These are phyloP conservation scores for Clarireedia hainanense DNA, from an alignment of 2,329 filamentous ascomycete species.

Conservation along the genomic window DNA sequence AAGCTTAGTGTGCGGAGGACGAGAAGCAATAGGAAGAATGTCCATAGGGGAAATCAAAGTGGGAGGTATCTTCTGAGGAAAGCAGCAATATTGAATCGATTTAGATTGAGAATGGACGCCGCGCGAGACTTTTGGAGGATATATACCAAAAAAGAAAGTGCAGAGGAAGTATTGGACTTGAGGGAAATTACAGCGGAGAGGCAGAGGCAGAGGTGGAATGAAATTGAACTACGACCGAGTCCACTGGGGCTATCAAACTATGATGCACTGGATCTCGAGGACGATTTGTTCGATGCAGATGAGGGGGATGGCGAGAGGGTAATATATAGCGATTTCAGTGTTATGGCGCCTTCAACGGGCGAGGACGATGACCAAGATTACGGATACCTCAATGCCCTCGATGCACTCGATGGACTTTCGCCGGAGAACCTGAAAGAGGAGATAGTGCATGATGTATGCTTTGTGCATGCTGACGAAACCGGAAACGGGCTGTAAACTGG, in stretches of 20 bases:
- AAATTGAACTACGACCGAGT: conserved; percentile 25
- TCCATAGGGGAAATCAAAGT: conserved; percentile 9
- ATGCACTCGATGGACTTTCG: conserved; percentile 28
- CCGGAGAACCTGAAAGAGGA: conserved; percentile 24
- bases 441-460: conserved; percentile 21
- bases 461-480: conserved; percentile 9
- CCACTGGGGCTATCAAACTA: conserved; percentile 30
- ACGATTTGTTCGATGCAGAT: conserved; percentile 19
- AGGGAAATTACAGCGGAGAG: conserved; percentile 18
- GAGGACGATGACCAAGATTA: conserved; percentile 22
- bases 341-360: conserved; percentile 23
- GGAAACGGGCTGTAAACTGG: neutral
- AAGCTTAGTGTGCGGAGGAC: conserved; percentile 37
- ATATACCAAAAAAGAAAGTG: conserved; percentile 13
- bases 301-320: conserved; percentile 14
- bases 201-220: conserved; percentile 21
- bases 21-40: conserved; percentile 39
- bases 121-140: conserved; percentile 20
- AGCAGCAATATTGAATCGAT: conserved; percentile 57
- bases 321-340: conserved; percentile 30
- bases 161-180: conserved; percentile 17
- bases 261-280: conserved; percentile 29
- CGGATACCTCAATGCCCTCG: conserved; percentile 28
- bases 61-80: conserved; percentile 42
- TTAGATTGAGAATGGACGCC: conserved; percentile 39